Base-by-base conservation (phyloP, 345 rosid genomes). In the Geranium brycei region DNA sequence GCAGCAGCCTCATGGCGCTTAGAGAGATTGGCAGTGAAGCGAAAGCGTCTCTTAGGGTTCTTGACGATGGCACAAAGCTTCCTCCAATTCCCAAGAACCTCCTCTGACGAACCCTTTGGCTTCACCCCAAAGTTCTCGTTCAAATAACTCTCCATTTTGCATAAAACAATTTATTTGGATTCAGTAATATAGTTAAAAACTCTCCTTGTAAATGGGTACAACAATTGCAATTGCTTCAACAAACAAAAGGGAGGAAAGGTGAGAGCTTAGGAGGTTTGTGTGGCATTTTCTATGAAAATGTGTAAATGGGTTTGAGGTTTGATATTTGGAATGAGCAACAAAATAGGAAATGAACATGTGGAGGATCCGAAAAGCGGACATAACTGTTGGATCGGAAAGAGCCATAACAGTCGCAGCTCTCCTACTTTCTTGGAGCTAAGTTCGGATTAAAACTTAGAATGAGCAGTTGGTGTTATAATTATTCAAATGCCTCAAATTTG, bases 1-100 rank as follows among this genome's bases (percentile, higher is more conserved):
- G 84, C 91, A 30, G 90, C 96, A 35, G 95, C 98, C 77, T 91
- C 96, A 35, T 62, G 31, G 19, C 98, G 89, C 77, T 91, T 91
- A 73, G 91, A 75, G 69, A 91, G 87, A 66, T 91, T 91, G 61
- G 96, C 92, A 0, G 92, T 85, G 79, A 85, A 87, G 3, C 96
- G 96, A 71, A 88, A 88, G 31, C 98, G 69, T 1, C 96, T 81
- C 66, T 88, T 91, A 15, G 87, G 96, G 64, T 91, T 91, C 82
- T 91, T 91, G 38, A 91, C 98, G 5, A 87, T 70, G 0, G 89
- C 87, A 2, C 95, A 87, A 6, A 80, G 64, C 14, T 80, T 78
- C 58, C 96, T 77, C 96, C 96, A 88, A 77, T 75, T 82, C 75
- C 77, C 80, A 61, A 91, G 69, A 35, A 70, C 77, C 71, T 91